These are phyloP conservation scores for Phytophthora palmivora DNA, from an alignment of 352 stramenopile species.

Conservation along the genomic window DNA sequence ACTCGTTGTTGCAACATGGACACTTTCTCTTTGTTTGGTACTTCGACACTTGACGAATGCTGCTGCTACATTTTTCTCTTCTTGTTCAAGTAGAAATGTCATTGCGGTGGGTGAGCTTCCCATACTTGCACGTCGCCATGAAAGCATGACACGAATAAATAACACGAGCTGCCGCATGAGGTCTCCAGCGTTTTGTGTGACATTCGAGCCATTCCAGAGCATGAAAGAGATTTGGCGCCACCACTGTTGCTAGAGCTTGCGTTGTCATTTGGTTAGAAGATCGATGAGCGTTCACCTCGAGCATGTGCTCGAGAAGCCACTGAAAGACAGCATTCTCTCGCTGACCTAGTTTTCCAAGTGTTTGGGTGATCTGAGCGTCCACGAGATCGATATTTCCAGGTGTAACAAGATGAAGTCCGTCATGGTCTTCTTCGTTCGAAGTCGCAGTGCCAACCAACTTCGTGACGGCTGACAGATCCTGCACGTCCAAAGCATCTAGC, in stretches of 20 bases:
- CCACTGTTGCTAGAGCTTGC: conserved; percentile 57
- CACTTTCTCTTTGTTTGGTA: neutral
- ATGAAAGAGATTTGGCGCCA: conserved; percentile 66
- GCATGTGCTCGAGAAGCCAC: conserved; percentile 75
- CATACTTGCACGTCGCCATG: conserved; percentile 40
- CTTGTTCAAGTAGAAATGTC: conserved; percentile 28
- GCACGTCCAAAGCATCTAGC: conserved; percentile 34
- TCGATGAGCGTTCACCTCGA: conserved; percentile 52
- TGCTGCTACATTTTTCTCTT: conserved; percentile 27
- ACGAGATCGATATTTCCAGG: conserved; percentile 23
- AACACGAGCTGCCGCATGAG: conserved; percentile 42
- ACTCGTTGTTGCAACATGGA: conserved; percentile 23
- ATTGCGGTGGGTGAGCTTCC: conserved; percentile 10
- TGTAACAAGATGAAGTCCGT: conserved; percentile 15
- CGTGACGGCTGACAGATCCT: conserved; percentile 26
- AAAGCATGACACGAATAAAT: conserved; percentile 48
- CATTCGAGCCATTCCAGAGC: conserved; percentile 11
- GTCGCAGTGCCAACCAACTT: conserved; percentile 11
- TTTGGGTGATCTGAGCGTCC: conserved; percentile 19
- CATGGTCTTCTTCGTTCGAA: conserved; percentile 16
- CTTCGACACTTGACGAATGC: conserved; percentile 11
- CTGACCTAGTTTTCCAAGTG: conserved; percentile 35
- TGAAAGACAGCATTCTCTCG: conserved; percentile 52
- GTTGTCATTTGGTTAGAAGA: conserved; percentile 59
- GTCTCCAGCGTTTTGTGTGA: conserved; percentile 29